Evolutionary conservation across 176 grass and related monocot genomes (phyloP).

Genomic region (Triticum urartu): DNA sequence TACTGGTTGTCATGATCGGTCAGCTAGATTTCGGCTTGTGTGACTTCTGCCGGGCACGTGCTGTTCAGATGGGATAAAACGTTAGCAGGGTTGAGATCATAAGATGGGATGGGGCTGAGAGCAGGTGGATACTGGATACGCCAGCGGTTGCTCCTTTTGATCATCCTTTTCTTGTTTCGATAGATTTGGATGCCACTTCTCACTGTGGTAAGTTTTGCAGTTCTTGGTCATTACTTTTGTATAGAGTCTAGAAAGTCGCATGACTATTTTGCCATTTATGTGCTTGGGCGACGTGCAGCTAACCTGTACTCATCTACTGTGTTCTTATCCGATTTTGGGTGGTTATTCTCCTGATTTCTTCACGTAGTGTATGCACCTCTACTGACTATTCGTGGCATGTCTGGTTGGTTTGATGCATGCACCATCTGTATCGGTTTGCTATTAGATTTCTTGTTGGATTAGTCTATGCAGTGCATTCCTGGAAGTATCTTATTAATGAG

Average conservation of each 20-base stretch:
- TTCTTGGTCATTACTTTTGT: not conserved
- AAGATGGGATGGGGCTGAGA: not conserved
- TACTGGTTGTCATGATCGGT: not conserved
- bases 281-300: conserved; percentile 7
- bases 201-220: not conserved
- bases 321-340: conserved; percentile 23
- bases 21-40: conserved; percentile 1
- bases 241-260: conserved; percentile 49
- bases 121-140: conserved; percentile 30
- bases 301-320: conserved; percentile 8
- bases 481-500: not conserved
- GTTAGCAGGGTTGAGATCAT: conserved; percentile 12
- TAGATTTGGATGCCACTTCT: conserved; percentile 38
- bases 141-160: conserved; percentile 13
- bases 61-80: not conserved
- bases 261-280: conserved; percentile 43
- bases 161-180: conserved; percentile 37
- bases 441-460: not conserved
- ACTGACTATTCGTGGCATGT: not conserved
- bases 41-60: not conserved
- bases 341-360: conserved; percentile 20
- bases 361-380: not conserved
- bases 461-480: not conserved
- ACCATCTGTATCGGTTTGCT: not conserved
- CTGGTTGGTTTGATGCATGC: not conserved